These are phyloP conservation scores for Gossypium bickii DNA, from an alignment of 345 rosid genomes.

Conservation along the genomic window DNA sequence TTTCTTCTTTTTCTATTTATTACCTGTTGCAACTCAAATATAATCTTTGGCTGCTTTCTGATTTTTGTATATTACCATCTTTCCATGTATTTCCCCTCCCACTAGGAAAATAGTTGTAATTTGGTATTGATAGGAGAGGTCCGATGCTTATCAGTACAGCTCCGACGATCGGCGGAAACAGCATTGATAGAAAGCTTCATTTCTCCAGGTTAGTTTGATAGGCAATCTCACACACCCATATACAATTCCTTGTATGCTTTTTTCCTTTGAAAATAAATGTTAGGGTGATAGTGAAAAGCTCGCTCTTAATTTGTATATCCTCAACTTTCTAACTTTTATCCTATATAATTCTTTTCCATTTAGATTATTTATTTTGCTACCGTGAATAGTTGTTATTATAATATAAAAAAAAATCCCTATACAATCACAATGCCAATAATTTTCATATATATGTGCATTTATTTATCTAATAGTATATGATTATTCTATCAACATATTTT, in stretches of 20 bases:
- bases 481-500: too few species aligned
- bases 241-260: too few species aligned
- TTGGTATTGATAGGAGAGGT: neutral
- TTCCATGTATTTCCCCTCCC: neutral
- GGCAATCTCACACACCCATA: neutral
- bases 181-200: neutral
- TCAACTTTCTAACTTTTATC: too few species aligned
- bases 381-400: too few species aligned
- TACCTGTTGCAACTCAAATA: neutral
- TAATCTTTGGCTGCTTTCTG: neutral
- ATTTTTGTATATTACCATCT: neutral
- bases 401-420: too few species aligned
- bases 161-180: neutral
- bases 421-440: too few species aligned
- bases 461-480: too few species aligned
- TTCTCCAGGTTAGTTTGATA: neutral
- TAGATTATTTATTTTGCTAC: too few species aligned
- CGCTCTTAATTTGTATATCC: neutral
- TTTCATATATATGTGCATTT: too few species aligned
- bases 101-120: neutral
- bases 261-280: neutral
- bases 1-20: neutral
- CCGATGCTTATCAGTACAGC: too few species aligned
- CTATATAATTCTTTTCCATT: too few species aligned
- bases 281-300: neutral